Evolutionary conservation across 306 rosid species (phyloP).

Genomic region (Cyamopsis tetragonoloba): DNA sequence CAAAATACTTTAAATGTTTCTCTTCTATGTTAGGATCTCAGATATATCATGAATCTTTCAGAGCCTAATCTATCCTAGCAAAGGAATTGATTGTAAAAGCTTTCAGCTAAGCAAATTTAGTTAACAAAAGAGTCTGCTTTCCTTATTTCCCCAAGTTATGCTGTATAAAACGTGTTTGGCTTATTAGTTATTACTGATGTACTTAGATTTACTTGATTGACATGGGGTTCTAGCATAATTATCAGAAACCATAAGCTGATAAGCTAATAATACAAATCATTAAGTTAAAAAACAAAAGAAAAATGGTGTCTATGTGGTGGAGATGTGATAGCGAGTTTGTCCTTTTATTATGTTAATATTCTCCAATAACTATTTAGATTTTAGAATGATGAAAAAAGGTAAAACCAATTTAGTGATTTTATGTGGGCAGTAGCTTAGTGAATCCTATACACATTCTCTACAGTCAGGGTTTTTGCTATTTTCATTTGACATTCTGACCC

Average conservation of each 20-base stretch:
- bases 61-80: not conserved
- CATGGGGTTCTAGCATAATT: not conserved
- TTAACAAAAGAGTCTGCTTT: not conserved
- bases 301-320: not conserved
- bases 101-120: not conserved
- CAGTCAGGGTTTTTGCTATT: not conserved
- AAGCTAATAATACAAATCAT: not conserved
- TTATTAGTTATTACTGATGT: slow-evolving; percentile 8
- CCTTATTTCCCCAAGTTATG: not conserved
- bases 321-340: not conserved
- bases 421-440: not conserved
- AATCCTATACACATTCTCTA: not conserved
- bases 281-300: not conserved
- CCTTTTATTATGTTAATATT: not conserved
- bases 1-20: slow-evolving; percentile 2
- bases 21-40: slow-evolving; percentile 13
- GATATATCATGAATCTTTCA: not conserved
- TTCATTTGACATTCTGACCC: not conserved
- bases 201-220: slow-evolving; percentile 12
- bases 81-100: not conserved
- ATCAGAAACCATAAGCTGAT: not conserved
- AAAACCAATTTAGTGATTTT: slow-evolving; percentile 7
- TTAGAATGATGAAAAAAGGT: not conserved
- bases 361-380: not conserved
- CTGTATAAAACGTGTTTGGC: slow-evolving; percentile 1